Evolutionary conservation across 345 rosid species (phyloP).

Genomic region (Toxicodendron radicans): DNA sequence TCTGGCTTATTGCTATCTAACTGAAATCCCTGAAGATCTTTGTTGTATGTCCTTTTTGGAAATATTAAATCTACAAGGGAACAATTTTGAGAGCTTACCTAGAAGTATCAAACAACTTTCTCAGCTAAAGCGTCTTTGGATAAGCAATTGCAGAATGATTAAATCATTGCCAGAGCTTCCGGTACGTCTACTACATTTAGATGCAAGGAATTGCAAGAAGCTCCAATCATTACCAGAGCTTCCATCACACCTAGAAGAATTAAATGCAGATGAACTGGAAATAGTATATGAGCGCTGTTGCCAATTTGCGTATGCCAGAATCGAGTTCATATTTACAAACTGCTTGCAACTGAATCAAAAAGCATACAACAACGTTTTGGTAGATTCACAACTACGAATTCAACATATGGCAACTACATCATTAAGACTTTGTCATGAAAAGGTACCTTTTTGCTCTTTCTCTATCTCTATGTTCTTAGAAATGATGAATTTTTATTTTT

Average conservation of each 20-base stretch:
- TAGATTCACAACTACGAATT: neutral
- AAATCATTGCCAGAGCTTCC: constrained; percentile 4
- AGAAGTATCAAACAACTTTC: neutral
- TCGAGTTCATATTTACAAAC: neutral
- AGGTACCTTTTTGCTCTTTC: neutral
- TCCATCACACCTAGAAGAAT: neutral
- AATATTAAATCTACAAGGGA: neutral
- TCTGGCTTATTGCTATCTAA: neutral
- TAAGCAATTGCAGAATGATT: neutral
- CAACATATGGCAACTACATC: neutral
- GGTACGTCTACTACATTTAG: neutral
- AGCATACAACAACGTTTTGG: neutral
- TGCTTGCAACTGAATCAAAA: neutral
- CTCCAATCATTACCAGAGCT: neutral
- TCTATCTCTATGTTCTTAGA: too few relatives aligned
- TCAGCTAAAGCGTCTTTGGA: neutral
- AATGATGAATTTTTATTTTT: too few relatives aligned
- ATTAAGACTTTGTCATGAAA: neutral
- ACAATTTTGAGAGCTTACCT: neutral
- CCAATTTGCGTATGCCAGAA: neutral
- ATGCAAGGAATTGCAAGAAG: neutral
- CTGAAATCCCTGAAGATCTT: neutral
- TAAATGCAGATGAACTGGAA: neutral
- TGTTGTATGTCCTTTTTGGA: neutral
- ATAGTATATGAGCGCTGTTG: neutral